Base-by-base conservation (phyloP, 2,329 filamentous ascomycete genomes). In the Cercospora sp. region DNA sequence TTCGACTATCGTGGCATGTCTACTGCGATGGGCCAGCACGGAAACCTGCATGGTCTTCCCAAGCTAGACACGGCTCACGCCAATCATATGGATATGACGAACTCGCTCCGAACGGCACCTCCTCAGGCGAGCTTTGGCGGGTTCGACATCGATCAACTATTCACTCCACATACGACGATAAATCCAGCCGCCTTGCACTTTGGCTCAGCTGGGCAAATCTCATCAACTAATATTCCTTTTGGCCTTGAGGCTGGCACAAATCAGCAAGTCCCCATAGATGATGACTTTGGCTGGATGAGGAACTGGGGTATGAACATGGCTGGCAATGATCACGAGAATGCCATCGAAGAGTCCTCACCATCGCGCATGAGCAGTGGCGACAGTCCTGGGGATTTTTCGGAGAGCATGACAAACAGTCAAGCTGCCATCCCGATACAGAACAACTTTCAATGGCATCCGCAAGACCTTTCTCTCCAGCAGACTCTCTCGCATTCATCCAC, bases 331-430 rank as follows among this genome's bases (percentile, higher is more conserved):
- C 64, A 74, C 74, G 87, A 86, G 66, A 91, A 90, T 75, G 93
- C 92, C 30, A 87, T 97, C 64, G 94, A 97, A 75, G 93, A 91
- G 68, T 98, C 95, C 10, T 98, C 95, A 13, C 95, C 95, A 16
- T 98, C 95, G 8, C 93, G 93, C 58, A 94, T 98, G 79, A 98
- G 94, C 82, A 98, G 94, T 82, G 97, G 92, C 53, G 92, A 92
- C 68, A 98, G 94, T 80, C 94, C 96, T 77, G 94, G 91, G 78
- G 92, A 90, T 61, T 91, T 94, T 79, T 96, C 92, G 80, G 95
- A 98, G 78, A 89, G 93, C 68, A 93, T 97, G 90, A 84, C 95
- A 67, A 93, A 97, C 79, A 92, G 92, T 31, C 71, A 73, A n/a
- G 67, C 70, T 20, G 73, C 64, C 7, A 69, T 77, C 33, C 63